phyloP scores from a whole-genome alignment of 306 rosid species.

The Pterocarpus santalinus region DNA sequence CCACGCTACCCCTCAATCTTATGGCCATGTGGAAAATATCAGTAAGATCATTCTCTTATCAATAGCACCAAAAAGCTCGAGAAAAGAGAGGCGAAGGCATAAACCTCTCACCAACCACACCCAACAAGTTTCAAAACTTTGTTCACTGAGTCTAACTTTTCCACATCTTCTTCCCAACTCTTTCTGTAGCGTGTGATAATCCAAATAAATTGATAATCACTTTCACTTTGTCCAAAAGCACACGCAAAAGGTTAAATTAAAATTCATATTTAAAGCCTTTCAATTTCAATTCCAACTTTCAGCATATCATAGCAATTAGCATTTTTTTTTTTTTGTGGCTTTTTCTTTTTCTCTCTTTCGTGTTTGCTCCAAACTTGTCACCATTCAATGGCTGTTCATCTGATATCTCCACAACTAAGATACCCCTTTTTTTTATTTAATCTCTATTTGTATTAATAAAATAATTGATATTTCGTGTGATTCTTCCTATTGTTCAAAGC shows the following conservation, averaged over 20 bases:
- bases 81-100: neutral
- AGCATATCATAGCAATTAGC: neutral
- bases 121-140: neutral
- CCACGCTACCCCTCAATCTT: neutral
- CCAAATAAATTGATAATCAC: too few species aligned
- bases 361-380: slow-evolving; percentile 21
- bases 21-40: slow-evolving; percentile 14
- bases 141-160: neutral
- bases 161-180: neutral
- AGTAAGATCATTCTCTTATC: slow-evolving; percentile 29
- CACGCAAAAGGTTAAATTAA: neutral
- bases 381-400: slow-evolving; percentile 58
- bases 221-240: slow-evolving; percentile 6
- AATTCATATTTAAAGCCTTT: neutral
- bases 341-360: slow-evolving; percentile 49
- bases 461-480: slow-evolving; percentile 40
- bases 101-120: slow-evolving; percentile 48
- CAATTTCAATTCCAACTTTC: slow-evolving; percentile 26
- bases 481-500: slow-evolving; percentile 19
- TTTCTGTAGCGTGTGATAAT: neutral
- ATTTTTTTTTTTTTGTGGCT: slow-evolving; percentile 35
- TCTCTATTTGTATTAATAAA: slow-evolving; percentile 9
- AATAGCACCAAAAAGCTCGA: neutral
- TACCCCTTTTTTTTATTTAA: neutral
- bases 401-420: slow-evolving; percentile 39